phyloP scores from a whole-genome alignment of 2,329 filamentous ascomycete species.

The Penicillium occitanis region DNA sequence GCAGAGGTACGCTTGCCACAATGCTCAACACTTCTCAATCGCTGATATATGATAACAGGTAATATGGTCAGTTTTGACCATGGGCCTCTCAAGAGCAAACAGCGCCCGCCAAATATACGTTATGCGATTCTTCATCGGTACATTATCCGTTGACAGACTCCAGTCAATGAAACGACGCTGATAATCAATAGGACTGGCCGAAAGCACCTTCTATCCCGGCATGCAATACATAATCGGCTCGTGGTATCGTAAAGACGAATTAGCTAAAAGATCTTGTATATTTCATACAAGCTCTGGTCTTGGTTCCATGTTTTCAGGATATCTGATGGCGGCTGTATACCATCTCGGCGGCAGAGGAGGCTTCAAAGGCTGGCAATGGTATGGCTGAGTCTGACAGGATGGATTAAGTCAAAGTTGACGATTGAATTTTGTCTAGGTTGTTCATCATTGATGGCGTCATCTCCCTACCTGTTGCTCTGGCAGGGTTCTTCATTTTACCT shows the following conservation, averaged over 20 bases:
- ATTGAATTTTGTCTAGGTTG: conserved; percentile 34
- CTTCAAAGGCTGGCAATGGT: conserved; percentile 56
- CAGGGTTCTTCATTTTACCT: conserved; percentile 51
- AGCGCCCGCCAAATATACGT: conserved; percentile 48
- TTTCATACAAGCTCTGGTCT: conserved; percentile 52
- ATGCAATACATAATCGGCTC: conserved; percentile 55
- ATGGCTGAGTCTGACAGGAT: conserved; percentile 1
- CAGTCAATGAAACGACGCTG: neutral
- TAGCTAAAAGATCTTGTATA: conserved; percentile 55
- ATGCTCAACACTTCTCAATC: too few relatives aligned
- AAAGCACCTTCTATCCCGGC: conserved; percentile 53
- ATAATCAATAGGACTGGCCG: conserved; percentile 17
- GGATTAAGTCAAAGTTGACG: neutral
- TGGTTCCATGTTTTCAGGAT: conserved; percentile 49
- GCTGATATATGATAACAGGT: conserved; percentile 31
- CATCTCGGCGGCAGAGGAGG: conserved; percentile 50
- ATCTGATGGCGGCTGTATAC: conserved; percentile 57
- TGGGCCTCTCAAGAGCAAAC: conserved; percentile 44
- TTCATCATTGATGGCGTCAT: conserved; percentile 58
- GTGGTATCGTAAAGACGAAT: conserved; percentile 53
- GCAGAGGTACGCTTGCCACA: conserved; percentile 45
- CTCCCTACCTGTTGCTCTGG: conserved; percentile 50
- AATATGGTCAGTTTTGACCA: conserved; percentile 52
- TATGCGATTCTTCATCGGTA: conserved; percentile 52
- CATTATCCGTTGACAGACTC: too few relatives aligned